These are phyloP conservation scores for Davidsoniella eucalypti DNA, from an alignment of 2,329 filamentous ascomycete species.

Conservation along the genomic window DNA sequence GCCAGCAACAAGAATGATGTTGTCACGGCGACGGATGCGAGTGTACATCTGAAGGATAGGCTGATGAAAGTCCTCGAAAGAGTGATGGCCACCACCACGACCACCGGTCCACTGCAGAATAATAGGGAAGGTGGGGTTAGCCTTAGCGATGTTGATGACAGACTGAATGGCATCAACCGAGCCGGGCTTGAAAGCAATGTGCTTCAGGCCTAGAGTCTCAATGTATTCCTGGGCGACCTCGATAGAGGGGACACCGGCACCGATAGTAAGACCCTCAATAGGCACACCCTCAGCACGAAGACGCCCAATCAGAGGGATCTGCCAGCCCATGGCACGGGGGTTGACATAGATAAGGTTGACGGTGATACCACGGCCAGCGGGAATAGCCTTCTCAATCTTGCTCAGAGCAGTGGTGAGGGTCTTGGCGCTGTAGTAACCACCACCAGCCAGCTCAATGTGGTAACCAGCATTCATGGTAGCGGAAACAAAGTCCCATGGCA, in stretches of 20 bases:
- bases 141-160: constrained; percentile 83
- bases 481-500: constrained; percentile 81
- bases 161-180: constrained; percentile 76
- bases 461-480: constrained; percentile 93
- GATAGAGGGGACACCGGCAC: constrained; percentile 82
- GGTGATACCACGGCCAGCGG: constrained; percentile 71
- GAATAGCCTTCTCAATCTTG: constrained; percentile 74
- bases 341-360: constrained; percentile 87
- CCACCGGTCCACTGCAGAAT: constrained; percentile 92
- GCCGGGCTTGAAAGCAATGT: constrained; percentile 88
- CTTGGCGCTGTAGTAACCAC: constrained; percentile 73
- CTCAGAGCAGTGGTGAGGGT: constrained; percentile 67
- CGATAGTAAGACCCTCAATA: constrained; percentile 83
- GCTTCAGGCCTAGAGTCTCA: constrained; percentile 77
- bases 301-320: constrained; percentile 68
- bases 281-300: constrained; percentile 73
- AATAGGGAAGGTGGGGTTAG: constrained; percentile 86
- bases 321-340: constrained; percentile 79
- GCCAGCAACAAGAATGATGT: constrained; percentile 77
- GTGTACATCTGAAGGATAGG: constrained; percentile 84
- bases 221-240: constrained; percentile 92
- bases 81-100: constrained; percentile 85
- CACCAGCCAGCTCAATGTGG: constrained; percentile 77
- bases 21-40: constrained; percentile 68
- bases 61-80: constrained; percentile 88